A percentile compares a stretch with the other conserved stretches of the same genome.
Conservation (phyloP, 2,329 filamentous ascomycete species). For the Ceratocystis alfenasii region DNA sequence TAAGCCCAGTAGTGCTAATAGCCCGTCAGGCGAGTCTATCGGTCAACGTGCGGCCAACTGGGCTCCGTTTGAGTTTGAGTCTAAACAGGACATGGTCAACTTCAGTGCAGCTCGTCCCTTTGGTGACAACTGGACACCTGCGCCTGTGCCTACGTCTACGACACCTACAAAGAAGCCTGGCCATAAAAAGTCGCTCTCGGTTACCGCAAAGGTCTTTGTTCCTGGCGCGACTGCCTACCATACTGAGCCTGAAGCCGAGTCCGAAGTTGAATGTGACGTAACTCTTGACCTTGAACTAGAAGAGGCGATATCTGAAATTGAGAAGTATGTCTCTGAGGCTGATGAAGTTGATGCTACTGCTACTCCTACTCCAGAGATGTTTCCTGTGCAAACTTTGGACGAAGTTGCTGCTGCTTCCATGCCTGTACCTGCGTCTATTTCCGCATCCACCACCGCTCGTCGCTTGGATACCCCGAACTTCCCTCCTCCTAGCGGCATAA, state of each 20-base stretch:
- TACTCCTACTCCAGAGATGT: conserved; percentile 22
- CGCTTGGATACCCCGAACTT: conserved; percentile 25
- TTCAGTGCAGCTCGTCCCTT: conserved; percentile 44
- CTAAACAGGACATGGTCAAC: conserved; percentile 35
- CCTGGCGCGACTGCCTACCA: conserved; percentile 32
- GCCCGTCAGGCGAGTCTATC: conserved; percentile 42
- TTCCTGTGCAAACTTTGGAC: conserved; percentile 18
- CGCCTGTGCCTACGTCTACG: background rate
- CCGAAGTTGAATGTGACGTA: conserved; percentile 23
- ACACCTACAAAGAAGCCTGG: conserved; percentile 12
- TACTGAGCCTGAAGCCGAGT: conserved; percentile 24
- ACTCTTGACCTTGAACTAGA: conserved; percentile 22
- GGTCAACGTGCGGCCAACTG: conserved; percentile 41
- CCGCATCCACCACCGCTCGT: conserved; percentile 1
- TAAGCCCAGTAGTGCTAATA: conserved; percentile 40
- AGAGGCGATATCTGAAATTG: background rate
- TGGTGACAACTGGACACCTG: conserved; percentile 39
- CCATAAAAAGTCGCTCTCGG: conserved; percentile 51
- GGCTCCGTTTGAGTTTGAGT: conserved; percentile 51
- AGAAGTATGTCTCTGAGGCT: background rate
- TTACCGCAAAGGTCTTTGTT: conserved; percentile 57
- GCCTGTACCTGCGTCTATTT: conserved; percentile 21
- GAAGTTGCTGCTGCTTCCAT: background rate
- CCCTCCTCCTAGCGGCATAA: conserved; percentile 26
- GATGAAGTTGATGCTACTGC: conserved; percentile 17